These are phyloP conservation scores for Ustilago loliicola DNA, from an alignment of 1,284 basidiomycete species.

Conservation along the genomic window DNA sequence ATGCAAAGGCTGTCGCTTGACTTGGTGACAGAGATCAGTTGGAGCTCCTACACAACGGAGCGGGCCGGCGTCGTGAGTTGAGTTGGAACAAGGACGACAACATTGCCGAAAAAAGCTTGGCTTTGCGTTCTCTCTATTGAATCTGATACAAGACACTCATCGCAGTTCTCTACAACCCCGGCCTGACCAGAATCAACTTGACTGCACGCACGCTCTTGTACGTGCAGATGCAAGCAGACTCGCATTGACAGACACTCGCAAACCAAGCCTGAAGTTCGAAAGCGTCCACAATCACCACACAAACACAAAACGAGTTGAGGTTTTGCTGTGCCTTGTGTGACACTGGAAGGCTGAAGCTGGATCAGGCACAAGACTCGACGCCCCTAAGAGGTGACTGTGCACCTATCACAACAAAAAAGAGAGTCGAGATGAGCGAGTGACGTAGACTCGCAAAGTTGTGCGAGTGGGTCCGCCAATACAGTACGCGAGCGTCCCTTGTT, in stretches of 20 bases:
- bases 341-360: not conserved
- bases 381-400: not conserved
- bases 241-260: not conserved
- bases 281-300: too few relatives aligned
- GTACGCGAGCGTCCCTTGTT: not conserved
- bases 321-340: not conserved
- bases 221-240: not conserved
- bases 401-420: not conserved
- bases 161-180: not conserved
- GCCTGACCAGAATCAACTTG: not conserved
- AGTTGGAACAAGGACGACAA: not conserved
- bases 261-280: not conserved
- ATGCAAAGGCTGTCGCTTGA: not conserved
- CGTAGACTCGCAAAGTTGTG: too few relatives aligned
- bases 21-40: too few relatives aligned
- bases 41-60: not conserved
- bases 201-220: not conserved
- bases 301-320: not conserved
- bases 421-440: not conserved
- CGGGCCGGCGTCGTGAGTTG: too few relatives aligned
- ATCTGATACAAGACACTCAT: not conserved
- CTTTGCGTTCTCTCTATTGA: not conserved
- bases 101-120: constrained; percentile 2
- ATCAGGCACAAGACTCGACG: constrained; percentile 3
- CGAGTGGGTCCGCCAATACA: constrained; percentile 1